A percentile compares a stretch with the other conserved stretches of the same genome.
Conservation (phyloP, 805 yeast species). For the Saturnispora galanensis region DNA sequence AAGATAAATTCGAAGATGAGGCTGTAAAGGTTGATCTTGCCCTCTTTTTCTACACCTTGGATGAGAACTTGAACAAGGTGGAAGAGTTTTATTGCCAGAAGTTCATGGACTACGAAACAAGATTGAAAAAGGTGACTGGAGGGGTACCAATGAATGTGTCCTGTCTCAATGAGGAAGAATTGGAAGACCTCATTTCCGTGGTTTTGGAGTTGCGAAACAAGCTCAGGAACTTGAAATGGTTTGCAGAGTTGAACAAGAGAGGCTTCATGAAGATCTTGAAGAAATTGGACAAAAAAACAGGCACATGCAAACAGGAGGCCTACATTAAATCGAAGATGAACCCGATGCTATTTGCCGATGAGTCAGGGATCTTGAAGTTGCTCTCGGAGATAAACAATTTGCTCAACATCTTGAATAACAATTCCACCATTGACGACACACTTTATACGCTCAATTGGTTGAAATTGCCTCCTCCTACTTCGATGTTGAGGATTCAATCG, state of each 20-base stretch:
- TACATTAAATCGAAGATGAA: constrained; percentile 58
- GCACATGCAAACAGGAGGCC: constrained; percentile 45
- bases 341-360: constrained; percentile 73
- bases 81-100: constrained; percentile 70
- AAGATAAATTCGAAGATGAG: constrained; percentile 27
- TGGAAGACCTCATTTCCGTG: constrained; percentile 55
- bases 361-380: constrained; percentile 43
- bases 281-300: constrained; percentile 79
- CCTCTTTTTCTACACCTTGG: constrained; percentile 67
- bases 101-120: constrained; percentile 61
- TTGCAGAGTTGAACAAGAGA: constrained; percentile 81
- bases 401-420: constrained; percentile 37
- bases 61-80: constrained; percentile 72
- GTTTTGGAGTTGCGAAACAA: constrained; percentile 67
- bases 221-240: constrained; percentile 84
- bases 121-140: constrained; percentile 42
- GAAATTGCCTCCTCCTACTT: constrained; percentile 19
- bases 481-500: constrained; percentile 9
- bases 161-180: constrained; percentile 38
- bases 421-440: constrained; percentile 2
- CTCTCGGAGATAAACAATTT: constrained; percentile 44
- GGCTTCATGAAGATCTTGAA: constrained; percentile 85
- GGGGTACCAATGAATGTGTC: constrained; percentile 22
- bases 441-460: not conserved
- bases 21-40: constrained; percentile 41